Percentiles rank a stretch among this genome's conserved stretches.
Evolutionary conservation across 1,284 basidiomycete species (phyloP).

Genomic region (Flammula alnicola): DNA sequence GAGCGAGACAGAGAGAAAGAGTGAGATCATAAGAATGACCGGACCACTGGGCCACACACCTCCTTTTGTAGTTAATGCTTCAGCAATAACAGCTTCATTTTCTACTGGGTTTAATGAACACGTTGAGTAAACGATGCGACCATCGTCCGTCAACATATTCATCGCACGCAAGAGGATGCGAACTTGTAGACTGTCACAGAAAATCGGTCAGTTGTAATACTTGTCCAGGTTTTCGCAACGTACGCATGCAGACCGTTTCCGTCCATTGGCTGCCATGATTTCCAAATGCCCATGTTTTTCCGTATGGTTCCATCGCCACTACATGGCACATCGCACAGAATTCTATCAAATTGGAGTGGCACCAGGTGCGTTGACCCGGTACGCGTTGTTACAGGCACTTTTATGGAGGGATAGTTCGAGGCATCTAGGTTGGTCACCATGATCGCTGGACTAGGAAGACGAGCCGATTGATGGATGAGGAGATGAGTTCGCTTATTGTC

Average conservation of each 20-base stretch:
- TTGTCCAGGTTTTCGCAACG: too few relatives aligned
- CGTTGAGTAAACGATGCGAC: conserved; percentile 96
- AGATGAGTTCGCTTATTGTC: conserved; percentile 96
- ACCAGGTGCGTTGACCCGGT: conserved; percentile 22
- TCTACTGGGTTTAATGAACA: conserved; percentile 98
- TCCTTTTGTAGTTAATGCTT: conserved; percentile 74
- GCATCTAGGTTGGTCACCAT: conserved; percentile 98
- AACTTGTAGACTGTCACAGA: conserved; percentile 73
- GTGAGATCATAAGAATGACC: too few relatives aligned
- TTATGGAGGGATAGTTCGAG: conserved; percentile 83
- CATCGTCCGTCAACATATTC: conserved; percentile 85
- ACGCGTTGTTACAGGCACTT: conserved; percentile 43
- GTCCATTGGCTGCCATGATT: conserved; percentile 87
- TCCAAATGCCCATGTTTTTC: conserved; percentile 97
- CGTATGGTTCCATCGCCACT: conserved; percentile 96
- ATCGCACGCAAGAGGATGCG: conserved; percentile 93
- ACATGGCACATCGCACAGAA: conserved; percentile 97
- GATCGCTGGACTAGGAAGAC: conserved; percentile 90
- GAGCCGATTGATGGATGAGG: conserved; percentile 96
- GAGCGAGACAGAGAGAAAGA: neutral
- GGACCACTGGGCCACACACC: conserved; percentile 48
- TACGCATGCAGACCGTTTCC: conserved; percentile 91
- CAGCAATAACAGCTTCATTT: conserved; percentile 95
- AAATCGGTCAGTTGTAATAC: too few relatives aligned
- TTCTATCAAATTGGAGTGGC: conserved; percentile 86